A percentile compares a stretch with the other conserved stretches of the same genome.
Conservation (phyloP, 2,329 filamentous ascomycete species). For the Epichloe hybrida region DNA sequence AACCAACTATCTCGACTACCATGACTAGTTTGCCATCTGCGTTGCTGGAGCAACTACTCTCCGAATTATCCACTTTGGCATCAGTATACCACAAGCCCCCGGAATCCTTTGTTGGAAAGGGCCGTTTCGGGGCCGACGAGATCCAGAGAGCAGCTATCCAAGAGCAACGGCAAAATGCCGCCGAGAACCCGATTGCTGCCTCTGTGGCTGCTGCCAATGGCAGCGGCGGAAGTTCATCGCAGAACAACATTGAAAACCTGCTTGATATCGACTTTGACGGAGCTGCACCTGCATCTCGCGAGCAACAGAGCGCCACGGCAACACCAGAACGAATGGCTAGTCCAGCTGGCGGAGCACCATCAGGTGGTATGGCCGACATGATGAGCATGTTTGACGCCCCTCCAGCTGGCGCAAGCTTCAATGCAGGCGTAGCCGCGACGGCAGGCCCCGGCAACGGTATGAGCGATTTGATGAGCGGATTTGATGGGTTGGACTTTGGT, state of each 20-base stretch:
- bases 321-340: conserved; percentile 59
- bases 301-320: conserved; percentile 38
- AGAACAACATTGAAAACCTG: conserved; percentile 83
- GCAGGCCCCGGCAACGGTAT: conserved; percentile 42
- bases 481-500: conserved; percentile 62
- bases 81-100: conserved; percentile 99
- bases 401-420: conserved; percentile 31
- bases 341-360: conserved; percentile 32
- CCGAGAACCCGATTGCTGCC: conserved; percentile 87
- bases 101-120: conserved; percentile 94
- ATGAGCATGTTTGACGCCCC: conserved; percentile 59
- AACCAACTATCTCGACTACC: conserved; percentile 86
- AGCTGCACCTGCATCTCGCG: conserved; percentile 75
- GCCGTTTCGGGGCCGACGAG: conserved; percentile 82
- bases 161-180: conserved; percentile 83
- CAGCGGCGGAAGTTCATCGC: conserved; percentile 35
- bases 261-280: conserved; percentile 96
- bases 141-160: conserved; percentile 93
- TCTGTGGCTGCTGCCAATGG: conserved; percentile 60
- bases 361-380: conserved; percentile 46
- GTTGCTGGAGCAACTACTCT: conserved; percentile 79
- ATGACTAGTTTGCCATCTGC: conserved; percentile 77
- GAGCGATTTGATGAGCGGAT: conserved; percentile 83
- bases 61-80: conserved; percentile 83
- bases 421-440: conserved; percentile 19